These are phyloP conservation scores for Lanmaoa pseudosensibilis DNA, from an alignment of 768 basidiomycete species.

Conservation along the genomic window DNA sequence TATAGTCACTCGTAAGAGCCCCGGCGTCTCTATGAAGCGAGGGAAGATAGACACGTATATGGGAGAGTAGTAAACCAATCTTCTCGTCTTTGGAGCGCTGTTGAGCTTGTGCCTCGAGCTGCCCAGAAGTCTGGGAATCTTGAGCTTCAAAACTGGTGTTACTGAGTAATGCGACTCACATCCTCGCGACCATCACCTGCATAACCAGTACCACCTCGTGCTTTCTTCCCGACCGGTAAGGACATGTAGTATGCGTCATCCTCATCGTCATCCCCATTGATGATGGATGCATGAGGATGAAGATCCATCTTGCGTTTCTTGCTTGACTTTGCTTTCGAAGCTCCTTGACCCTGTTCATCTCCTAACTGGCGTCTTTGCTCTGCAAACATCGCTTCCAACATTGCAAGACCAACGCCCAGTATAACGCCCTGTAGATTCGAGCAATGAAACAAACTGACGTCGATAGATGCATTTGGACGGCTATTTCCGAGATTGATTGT, in stretches of 20 bases:
- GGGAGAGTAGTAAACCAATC: conserved; percentile 64
- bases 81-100: conserved; percentile 75
- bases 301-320: conserved; percentile 44
- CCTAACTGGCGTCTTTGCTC: conserved; percentile 46
- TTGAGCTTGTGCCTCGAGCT: conserved; percentile 70
- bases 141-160: conserved; percentile 6
- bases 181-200: conserved; percentile 83
- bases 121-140: conserved; percentile 67
- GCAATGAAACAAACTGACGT: conserved; percentile 81
- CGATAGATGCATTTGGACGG: conserved; percentile 43
- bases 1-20: conserved; percentile 81
- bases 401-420: conserved; percentile 85
- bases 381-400: conserved; percentile 74
- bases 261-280: conserved; percentile 50
- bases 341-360: conserved; percentile 27
- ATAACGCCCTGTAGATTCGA: conserved; percentile 86
- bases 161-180: conserved; percentile 47
- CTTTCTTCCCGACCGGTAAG: conserved; percentile 55
- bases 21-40: conserved; percentile 74
- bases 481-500: conserved; percentile 47
- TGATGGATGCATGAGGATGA: conserved; percentile 18
- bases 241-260: conserved; percentile 49
- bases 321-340: conserved; percentile 32
- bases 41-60: conserved; percentile 83
- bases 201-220: conserved; percentile 83